Evolutionary conservation across 352 stramenopile genomes (phyloP).

Genomic region (Albugo candida): DNA sequence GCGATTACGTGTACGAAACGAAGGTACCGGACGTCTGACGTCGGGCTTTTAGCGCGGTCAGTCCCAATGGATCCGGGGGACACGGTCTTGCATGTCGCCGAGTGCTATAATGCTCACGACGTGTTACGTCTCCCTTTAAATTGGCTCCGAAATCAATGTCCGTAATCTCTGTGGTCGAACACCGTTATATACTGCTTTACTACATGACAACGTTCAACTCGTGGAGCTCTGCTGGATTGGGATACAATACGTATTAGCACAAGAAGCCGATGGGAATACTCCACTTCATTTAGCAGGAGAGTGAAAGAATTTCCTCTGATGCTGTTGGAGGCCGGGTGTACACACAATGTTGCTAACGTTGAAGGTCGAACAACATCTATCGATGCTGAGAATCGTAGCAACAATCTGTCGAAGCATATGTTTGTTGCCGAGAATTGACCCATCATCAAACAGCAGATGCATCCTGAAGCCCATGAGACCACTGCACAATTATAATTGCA

Average conservation of each 20-base stretch:
- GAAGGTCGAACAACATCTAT: constrained; percentile 63
- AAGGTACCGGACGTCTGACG: constrained; percentile 11
- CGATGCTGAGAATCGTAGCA: constrained; percentile 49
- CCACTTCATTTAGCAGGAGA: constrained; percentile 65
- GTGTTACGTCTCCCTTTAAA: constrained; percentile 71
- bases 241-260: constrained; percentile 54
- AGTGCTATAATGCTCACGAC: constrained; percentile 74
- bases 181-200: constrained; percentile 56
- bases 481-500: constrained; percentile 77
- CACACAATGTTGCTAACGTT: constrained; percentile 64
- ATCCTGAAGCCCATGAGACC: constrained; percentile 56
- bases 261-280: constrained; percentile 72
- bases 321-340: constrained; percentile 62
- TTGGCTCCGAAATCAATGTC: constrained; percentile 71
- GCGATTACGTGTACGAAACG: constrained; percentile 43
- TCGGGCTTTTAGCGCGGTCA: constrained; percentile 32
- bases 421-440: constrained; percentile 69
- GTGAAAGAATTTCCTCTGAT: constrained; percentile 50
- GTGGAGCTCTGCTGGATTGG: constrained; percentile 66
- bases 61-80: constrained; percentile 75
- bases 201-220: constrained; percentile 68
- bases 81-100: constrained; percentile 69
- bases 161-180: constrained; percentile 58
- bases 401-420: constrained; percentile 57
- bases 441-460: constrained; percentile 65